Percentiles rank a stretch among this genome's conserved stretches.
Conservation (phyloP, 768 basidiomycete species). For the Nidularia sp. region DNA sequence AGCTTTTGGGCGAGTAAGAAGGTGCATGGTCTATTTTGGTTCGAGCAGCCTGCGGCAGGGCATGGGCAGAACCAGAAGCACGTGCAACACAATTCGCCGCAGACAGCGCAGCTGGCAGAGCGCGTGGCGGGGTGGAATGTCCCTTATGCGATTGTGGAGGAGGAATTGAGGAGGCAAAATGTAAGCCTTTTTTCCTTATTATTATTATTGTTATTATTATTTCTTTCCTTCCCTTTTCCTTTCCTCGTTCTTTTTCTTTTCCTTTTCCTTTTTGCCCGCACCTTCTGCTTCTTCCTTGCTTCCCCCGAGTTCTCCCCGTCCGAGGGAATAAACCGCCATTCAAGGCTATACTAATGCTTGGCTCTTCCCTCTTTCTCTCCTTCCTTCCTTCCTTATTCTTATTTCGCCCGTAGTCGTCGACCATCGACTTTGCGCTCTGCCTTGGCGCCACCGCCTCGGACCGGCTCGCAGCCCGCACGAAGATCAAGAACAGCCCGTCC, state of each 20-base stretch:
- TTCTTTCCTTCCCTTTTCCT: too few species aligned
- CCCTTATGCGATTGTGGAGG: slow-evolving; percentile 78
- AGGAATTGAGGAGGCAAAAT: slow-evolving; percentile 93
- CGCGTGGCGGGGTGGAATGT: slow-evolving; percentile 91
- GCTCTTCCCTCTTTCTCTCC: slow-evolving; percentile 2
- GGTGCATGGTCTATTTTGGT: slow-evolving; percentile 75
- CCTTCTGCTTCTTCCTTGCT: too few species aligned
- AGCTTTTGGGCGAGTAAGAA: slow-evolving; percentile 77
- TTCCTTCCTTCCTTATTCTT: background rate
- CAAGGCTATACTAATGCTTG: slow-evolving; percentile 12
- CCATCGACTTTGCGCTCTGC: slow-evolving; percentile 94
- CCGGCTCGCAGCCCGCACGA: slow-evolving; percentile 78
- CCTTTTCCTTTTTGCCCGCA: too few species aligned
- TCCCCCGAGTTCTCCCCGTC: background rate
- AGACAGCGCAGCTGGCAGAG: slow-evolving; percentile 84
- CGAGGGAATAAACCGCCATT: slow-evolving; percentile 15
- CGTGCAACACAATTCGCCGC: slow-evolving; percentile 68
- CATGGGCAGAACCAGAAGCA: slow-evolving; percentile 35
- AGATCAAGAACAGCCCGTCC: slow-evolving; percentile 48
- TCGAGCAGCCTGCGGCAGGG: slow-evolving; percentile 53
- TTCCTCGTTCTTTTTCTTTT: too few species aligned
- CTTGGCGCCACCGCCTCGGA: slow-evolving; percentile 86
- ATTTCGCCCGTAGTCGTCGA: slow-evolving; percentile 67
- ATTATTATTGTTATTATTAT: background rate
- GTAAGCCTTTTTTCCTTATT: slow-evolving; percentile 46